phyloP scores from a whole-genome alignment of 2,329 filamentous ascomycete species.

The Trichoderma polysporum region DNA sequence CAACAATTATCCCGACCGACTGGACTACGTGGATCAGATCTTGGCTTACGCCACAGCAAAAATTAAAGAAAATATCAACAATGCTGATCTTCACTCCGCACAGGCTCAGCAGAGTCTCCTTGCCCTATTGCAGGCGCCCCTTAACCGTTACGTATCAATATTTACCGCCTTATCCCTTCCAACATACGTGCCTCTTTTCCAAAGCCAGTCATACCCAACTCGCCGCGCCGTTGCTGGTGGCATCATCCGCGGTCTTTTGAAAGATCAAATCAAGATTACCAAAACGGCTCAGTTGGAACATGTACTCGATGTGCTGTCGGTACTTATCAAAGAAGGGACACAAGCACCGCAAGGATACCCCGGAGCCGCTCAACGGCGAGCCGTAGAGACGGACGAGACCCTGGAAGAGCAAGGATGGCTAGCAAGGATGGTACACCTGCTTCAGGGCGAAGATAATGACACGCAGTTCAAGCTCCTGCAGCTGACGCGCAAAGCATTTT shows the following conservation, averaged over 20 bases:
- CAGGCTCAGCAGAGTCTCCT: slow-evolving; percentile 86
- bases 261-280: slow-evolving; percentile 76
- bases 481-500: slow-evolving; percentile 79
- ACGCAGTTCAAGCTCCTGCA: slow-evolving; percentile 93
- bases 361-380: slow-evolving; percentile 73
- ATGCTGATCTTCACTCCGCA: slow-evolving; percentile 88
- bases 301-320: slow-evolving; percentile 82
- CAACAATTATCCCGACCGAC: slow-evolving; percentile 88
- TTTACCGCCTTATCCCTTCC: slow-evolving; percentile 95
- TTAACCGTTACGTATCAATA: slow-evolving; percentile 86
- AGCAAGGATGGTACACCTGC: slow-evolving; percentile 84
- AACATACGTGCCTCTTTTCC: slow-evolving; percentile 84
- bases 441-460: slow-evolving; percentile 82
- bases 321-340: slow-evolving; percentile 89
- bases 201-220: slow-evolving; percentile 90
- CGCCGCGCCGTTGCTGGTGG: slow-evolving; percentile 87
- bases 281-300: slow-evolving; percentile 80
- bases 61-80: slow-evolving; percentile 85
- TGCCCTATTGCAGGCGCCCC: slow-evolving; percentile 83
- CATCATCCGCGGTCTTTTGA: slow-evolving; percentile 77
- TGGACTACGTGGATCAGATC: slow-evolving; percentile 96
- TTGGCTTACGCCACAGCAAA: slow-evolving; percentile 85
- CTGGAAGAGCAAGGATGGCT: slow-evolving; percentile 98
- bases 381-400: slow-evolving; percentile 88
- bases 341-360: slow-evolving; percentile 83